Conservation (phyloP, 768 basidiomycete species). For the Peribolospora baueri region DNA sequence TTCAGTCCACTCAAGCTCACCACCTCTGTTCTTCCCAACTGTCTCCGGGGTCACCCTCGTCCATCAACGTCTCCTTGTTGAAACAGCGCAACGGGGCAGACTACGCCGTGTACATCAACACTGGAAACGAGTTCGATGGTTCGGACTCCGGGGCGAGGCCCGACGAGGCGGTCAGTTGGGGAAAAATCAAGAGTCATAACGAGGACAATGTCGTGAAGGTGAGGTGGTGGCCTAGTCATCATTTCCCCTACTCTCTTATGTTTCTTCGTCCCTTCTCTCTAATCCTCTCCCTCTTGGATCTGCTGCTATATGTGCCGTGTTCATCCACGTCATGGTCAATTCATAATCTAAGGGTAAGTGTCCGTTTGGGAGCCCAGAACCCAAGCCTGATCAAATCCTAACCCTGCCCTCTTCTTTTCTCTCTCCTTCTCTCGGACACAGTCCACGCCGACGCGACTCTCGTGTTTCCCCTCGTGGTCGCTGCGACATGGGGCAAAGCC, state of each 20-base stretch:
- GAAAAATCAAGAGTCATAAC: slow-evolving; percentile 66
- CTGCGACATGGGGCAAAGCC: slow-evolving; percentile 59
- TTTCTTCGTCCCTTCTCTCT: not conserved
- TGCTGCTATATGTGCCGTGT: not conserved
- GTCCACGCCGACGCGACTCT: slow-evolving; percentile 80
- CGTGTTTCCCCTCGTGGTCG: slow-evolving; percentile 83
- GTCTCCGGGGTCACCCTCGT: too few species aligned
- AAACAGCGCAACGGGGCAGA: slow-evolving; percentile 86
- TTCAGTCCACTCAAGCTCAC: not conserved
- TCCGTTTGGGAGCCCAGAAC: not conserved
- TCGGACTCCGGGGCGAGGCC: slow-evolving; percentile 92
- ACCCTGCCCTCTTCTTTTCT: not conserved
- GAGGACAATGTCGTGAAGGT: slow-evolving; percentile 20
- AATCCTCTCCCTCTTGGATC: not conserved
- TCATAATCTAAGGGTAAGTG: not conserved
- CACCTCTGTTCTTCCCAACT: not conserved
- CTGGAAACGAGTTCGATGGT: slow-evolving; percentile 96
- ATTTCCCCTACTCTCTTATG: slow-evolving; percentile 39
- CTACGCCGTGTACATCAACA: slow-evolving; percentile 92
- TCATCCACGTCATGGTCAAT: not conserved
- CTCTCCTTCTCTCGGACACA: slow-evolving; percentile 27
- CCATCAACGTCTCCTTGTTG: not conserved
- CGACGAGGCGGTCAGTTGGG: slow-evolving; percentile 96
- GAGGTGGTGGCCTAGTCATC: slow-evolving; percentile 7
- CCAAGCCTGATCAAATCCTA: not conserved